Evolutionary conservation across 2,329 filamentous ascomycete genomes (phyloP).

Genomic region (Aspergillus costaricaensis): DNA sequence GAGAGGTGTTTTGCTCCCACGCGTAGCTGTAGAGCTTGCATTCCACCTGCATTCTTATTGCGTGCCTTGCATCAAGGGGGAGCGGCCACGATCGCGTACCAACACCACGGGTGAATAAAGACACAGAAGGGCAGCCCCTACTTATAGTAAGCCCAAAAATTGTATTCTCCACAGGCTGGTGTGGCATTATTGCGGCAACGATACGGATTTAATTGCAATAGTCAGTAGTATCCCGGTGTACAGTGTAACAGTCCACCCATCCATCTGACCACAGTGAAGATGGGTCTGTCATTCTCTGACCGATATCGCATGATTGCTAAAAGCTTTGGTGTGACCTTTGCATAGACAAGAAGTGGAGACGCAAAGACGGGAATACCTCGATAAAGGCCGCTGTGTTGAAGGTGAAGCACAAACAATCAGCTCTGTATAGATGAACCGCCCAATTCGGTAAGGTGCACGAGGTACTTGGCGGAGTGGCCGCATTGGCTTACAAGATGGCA

Average conservation of each 20-base stretch:
- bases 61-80: not conserved
- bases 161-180: not conserved
- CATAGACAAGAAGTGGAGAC: not conserved
- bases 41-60: conserved; percentile 8
- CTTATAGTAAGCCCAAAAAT: not conserved
- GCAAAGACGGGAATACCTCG: no score
- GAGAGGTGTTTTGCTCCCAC: not conserved
- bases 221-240: not conserved
- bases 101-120: not conserved
- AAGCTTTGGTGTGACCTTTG: not conserved
- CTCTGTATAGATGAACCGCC: not conserved
- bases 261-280: not conserved
- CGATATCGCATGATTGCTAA: not conserved
- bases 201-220: not conserved
- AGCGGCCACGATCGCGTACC: not conserved
- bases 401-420: not conserved
- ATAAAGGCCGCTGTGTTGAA: not conserved
- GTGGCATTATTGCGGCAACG: not conserved
- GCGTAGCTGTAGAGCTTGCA: not conserved
- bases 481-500: no score
- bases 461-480: no score
- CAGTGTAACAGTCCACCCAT: conserved; percentile 2
- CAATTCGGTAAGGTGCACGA: not conserved
- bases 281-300: not conserved
- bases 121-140: not conserved